phyloP scores from a whole-genome alignment of 2,329 filamentous ascomycete species.

The Scedosporium minutisporum region DNA sequence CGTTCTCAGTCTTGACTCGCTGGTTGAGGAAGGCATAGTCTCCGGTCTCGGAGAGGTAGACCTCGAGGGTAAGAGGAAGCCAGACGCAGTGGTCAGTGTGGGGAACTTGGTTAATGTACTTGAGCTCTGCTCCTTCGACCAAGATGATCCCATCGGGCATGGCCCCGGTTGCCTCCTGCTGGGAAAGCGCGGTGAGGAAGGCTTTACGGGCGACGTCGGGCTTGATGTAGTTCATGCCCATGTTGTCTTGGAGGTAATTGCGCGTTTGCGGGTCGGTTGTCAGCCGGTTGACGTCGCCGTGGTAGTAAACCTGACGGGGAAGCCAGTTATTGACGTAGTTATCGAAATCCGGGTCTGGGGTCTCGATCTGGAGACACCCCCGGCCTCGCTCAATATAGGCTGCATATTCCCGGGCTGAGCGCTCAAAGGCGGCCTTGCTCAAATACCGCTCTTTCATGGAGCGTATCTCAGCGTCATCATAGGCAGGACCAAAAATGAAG shows the following conservation, averaged over 20 bases:
- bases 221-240: constrained; percentile 50
- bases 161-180: constrained; percentile 44
- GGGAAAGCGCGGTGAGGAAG: constrained; percentile 38
- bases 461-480: constrained; percentile 39
- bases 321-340: constrained; percentile 52
- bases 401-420: constrained; percentile 36
- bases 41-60: constrained; percentile 44
- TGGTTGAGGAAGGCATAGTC: constrained; percentile 41
- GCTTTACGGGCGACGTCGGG: constrained; percentile 37
- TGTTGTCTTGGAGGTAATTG: constrained; percentile 51
- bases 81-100: constrained; percentile 52
- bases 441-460: constrained; percentile 37
- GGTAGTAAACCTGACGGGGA: constrained; percentile 47
- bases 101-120: constrained; percentile 53
- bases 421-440: constrained; percentile 35
- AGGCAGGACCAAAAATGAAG: constrained; percentile 45
- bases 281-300: constrained; percentile 48
- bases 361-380: constrained; percentile 42
- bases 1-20: constrained; percentile 29
- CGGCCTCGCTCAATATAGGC: constrained; percentile 38
- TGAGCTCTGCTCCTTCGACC: constrained; percentile 42
- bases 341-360: constrained; percentile 43
- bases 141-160: constrained; percentile 50
- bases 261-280: constrained; percentile 50
- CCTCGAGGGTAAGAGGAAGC: constrained; percentile 44